Evolutionary conservation across 768 basidiomycete genomes (phyloP).

Genomic region (Cystobasidium tubakii): DNA sequence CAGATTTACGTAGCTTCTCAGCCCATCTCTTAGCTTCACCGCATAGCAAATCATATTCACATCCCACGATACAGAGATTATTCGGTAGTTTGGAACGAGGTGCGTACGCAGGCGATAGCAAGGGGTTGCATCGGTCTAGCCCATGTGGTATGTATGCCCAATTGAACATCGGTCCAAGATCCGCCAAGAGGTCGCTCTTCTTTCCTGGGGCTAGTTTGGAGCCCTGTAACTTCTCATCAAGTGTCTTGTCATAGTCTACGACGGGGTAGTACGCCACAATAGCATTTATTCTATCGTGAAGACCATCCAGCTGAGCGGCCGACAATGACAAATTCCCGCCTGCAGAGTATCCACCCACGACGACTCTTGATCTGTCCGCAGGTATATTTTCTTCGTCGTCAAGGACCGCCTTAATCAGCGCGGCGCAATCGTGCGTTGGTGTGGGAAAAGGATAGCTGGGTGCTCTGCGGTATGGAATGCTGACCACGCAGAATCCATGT

Average conservation of each 20-base stretch:
- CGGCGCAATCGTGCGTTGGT: conserved; percentile 15
- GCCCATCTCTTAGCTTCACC: conserved; percentile 22
- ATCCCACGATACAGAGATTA: conserved; percentile 19
- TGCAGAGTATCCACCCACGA: conserved; percentile 26
- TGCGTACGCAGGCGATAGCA: conserved; percentile 24
- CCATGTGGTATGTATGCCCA: conserved; percentile 24
- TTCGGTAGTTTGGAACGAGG: neutral
- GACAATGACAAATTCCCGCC: conserved; percentile 19
- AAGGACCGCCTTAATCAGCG: conserved; percentile 7
- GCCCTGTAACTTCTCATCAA: neutral
- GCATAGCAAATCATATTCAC: conserved; percentile 31
- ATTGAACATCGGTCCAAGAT: conserved; percentile 34
- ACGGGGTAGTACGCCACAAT: conserved; percentile 35
- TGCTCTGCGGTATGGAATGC: conserved; percentile 9
- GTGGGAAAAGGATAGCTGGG: conserved; percentile 21
- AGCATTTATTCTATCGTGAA: conserved; percentile 22
- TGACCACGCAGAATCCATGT: conserved; percentile 31
- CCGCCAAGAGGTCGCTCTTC: conserved; percentile 15
- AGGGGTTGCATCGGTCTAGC: conserved; percentile 4
- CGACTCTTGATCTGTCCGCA: conserved; percentile 23
- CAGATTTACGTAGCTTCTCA: conserved; percentile 3
- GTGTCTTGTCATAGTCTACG: conserved; percentile 9
- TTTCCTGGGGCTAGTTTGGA: conserved; percentile 25
- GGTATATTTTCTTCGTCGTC: conserved; percentile 8
- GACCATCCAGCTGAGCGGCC: conserved; percentile 22